These are phyloP conservation scores for Cystoderma amianthinum DNA, from an alignment of 768 basidiomycete genomes.

Conservation along the genomic window DNA sequence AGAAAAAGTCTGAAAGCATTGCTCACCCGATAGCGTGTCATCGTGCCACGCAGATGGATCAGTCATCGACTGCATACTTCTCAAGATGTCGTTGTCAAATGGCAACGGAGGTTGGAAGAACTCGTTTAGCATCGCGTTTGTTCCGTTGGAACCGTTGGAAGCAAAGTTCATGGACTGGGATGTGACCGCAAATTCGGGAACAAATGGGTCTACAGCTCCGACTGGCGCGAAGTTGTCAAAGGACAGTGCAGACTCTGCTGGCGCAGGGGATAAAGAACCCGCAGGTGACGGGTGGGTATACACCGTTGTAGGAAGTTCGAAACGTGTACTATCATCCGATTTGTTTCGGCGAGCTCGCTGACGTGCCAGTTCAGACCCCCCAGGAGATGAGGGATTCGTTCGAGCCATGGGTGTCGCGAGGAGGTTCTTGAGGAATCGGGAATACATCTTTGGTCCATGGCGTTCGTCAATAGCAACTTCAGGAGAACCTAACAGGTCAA, in stretches of 20 bases:
- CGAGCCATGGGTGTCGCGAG: constrained; percentile 51
- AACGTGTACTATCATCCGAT: constrained; percentile 8
- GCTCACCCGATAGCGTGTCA: constrained; percentile 47
- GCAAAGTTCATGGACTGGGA: constrained; percentile 10
- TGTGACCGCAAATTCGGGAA: constrained; percentile 11
- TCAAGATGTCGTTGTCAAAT: constrained; percentile 53
- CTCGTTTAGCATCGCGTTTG: constrained; percentile 21
- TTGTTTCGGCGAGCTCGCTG: constrained; percentile 8
- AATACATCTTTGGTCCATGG: constrained; percentile 76
- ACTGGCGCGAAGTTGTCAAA: constrained; percentile 42
- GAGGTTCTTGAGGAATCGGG: constrained; percentile 70
- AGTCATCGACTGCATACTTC: constrained; percentile 52
- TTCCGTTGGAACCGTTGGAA: constrained; percentile 7
- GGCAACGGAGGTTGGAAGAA: constrained; percentile 49
- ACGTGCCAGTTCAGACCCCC: constrained; percentile 9
- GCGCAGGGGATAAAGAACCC: constrained; percentile 40
- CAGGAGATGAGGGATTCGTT: constrained; percentile 18
- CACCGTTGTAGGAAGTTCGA: constrained; percentile 16
- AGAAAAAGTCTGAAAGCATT: constrained; percentile 2
- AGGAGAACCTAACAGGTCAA: constrained; percentile 60
- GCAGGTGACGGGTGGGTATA: constrained; percentile 30
- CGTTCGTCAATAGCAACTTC: constrained; percentile 75
- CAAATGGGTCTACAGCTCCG: constrained; percentile 36
- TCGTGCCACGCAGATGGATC: constrained; percentile 51
- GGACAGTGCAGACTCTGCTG: constrained; percentile 34